Percentiles rank a stretch among this genome's conserved stretches.
Evolutionary conservation across 108 stramenopile genomes (phyloP).

Genomic region (Stephanodiscus minutulus): DNA sequence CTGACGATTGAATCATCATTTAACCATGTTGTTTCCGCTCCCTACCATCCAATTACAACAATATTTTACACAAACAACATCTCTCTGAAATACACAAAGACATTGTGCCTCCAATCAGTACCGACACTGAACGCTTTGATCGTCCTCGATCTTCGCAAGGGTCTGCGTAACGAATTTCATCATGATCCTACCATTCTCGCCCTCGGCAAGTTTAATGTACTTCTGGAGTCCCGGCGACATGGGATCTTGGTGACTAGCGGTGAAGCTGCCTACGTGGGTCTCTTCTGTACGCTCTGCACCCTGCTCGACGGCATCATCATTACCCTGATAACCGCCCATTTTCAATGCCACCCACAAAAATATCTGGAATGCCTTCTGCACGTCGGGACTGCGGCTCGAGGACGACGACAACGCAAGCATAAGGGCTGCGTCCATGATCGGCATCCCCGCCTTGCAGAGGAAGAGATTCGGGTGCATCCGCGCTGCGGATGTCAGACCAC

Average conservation of each 20-base stretch:
- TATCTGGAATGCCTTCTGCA: slow-evolving; percentile 49
- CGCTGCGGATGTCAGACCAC: slow-evolving; percentile 41
- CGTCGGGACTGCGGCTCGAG: slow-evolving; percentile 28
- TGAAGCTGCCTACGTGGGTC: not conserved
- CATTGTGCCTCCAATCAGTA: no score
- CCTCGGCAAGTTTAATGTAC: slow-evolving; percentile 54
- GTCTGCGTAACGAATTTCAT: slow-evolving; percentile 53
- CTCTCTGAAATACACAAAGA: no score
- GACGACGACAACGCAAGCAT: slow-evolving; percentile 54
- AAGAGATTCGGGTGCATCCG: slow-evolving; percentile 44
- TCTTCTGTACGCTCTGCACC: not conserved
- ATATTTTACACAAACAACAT: no score
- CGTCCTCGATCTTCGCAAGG: slow-evolving; percentile 43
- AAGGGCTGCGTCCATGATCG: slow-evolving; percentile 59
- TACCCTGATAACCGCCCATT: slow-evolving; percentile 17
- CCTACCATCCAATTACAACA: no score
- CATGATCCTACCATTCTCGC: slow-evolving; percentile 64
- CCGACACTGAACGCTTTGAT: no score
- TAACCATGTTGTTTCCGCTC: no score
- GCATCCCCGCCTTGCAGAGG: slow-evolving; percentile 51
- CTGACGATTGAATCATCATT: no score
- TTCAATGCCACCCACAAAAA: slow-evolving; percentile 59
- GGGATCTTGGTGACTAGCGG: slow-evolving; percentile 13
- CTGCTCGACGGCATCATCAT: not conserved
- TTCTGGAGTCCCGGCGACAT: slow-evolving; percentile 48